Conservation (phyloP, 805 yeast genomes). For the Kodamaea restingae region DNA sequence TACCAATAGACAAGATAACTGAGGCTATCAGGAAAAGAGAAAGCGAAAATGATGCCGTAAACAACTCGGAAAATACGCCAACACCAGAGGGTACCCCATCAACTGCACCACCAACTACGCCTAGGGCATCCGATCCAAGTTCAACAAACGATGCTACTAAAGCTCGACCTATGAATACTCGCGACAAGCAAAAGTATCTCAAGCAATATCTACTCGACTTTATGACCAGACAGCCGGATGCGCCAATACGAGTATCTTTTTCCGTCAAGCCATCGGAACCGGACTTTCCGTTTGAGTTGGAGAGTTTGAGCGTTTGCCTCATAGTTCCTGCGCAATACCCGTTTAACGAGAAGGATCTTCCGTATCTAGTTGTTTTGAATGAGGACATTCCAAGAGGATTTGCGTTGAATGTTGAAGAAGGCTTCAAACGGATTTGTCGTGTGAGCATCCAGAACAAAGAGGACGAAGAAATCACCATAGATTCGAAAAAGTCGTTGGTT, state of each 20-base stretch:
- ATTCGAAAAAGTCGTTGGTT: slow-evolving; percentile 48
- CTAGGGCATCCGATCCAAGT: too few species aligned
- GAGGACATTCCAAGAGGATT: slow-evolving; percentile 68
- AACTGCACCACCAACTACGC: too few species aligned
- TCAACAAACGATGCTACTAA: too few species aligned
- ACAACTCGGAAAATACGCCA: too few species aligned
- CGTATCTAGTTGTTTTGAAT: slow-evolving; percentile 55
- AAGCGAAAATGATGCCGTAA: neutral
- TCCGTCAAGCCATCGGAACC: slow-evolving; percentile 60
- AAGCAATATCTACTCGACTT: slow-evolving; percentile 30
- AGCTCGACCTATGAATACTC: slow-evolving; percentile 1
- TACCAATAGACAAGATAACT: slow-evolving; percentile 14
- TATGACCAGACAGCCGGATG: slow-evolving; percentile 18
- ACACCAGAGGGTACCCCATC: too few species aligned
- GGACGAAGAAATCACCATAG: slow-evolving; percentile 29
- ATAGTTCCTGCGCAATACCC: slow-evolving; percentile 58
- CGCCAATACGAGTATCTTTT: slow-evolving; percentile 39
- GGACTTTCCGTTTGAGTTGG: slow-evolving; percentile 65
- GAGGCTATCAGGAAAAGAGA: slow-evolving; percentile 5
- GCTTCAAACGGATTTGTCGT: slow-evolving; percentile 47
- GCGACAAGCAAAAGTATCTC: slow-evolving; percentile 19
- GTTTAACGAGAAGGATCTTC: slow-evolving; percentile 29
- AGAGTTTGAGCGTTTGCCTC: slow-evolving; percentile 48
- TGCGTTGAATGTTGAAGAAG: slow-evolving; percentile 62
- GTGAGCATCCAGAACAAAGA: slow-evolving; percentile 18